A percentile compares a stretch with the other conserved stretches of the same genome.
These are phyloP conservation scores for Rhodotorula glutinis DNA, from an alignment of 1,284 basidiomycete genomes.

Conservation along the genomic window DNA sequence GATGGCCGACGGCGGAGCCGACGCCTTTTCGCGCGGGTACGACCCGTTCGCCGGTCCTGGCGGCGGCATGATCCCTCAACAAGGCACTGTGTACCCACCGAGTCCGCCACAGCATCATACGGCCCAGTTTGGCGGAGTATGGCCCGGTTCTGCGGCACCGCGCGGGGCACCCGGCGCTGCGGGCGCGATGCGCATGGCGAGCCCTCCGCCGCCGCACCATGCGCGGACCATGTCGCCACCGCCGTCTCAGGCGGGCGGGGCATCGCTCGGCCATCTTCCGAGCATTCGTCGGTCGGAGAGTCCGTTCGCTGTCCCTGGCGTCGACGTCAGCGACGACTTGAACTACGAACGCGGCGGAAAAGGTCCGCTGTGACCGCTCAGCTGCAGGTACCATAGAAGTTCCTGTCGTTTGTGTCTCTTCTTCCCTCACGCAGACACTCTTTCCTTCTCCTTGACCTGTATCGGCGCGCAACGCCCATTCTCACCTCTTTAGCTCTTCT, in stretches of 20 bases:
- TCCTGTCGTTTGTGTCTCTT: no score
- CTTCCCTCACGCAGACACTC: no score
- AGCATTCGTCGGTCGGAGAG: neutral
- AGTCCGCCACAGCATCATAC: slow-evolving; percentile 17
- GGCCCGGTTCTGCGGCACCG: neutral
- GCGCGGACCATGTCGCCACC: neutral
- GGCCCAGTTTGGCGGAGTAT: neutral
- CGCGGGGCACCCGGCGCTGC: slow-evolving; percentile 5
- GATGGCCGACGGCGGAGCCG: slow-evolving; percentile 17
- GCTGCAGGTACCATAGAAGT: no score
- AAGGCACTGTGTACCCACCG: slow-evolving; percentile 18
- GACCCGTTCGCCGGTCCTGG: slow-evolving; percentile 14
- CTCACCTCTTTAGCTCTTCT: no score
- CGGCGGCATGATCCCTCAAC: neutral
- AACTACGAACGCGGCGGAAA: no score
- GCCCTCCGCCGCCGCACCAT: neutral
- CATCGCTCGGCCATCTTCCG: neutral
- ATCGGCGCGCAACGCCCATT: no score
- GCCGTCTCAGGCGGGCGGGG: neutral
- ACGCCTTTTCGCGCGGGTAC: slow-evolving; percentile 5
- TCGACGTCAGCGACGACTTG: neutral
- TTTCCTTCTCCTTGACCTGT: no score
- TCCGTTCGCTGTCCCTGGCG: slow-evolving; percentile 4
- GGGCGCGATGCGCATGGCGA: neutral
- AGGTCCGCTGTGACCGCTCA: neutral